Percentiles rank a stretch among this genome's conserved stretches.
phyloP scores from a whole-genome alignment of 2,329 filamentous ascomycete genomes.

The Endoconidiophora laricicola region DNA sequence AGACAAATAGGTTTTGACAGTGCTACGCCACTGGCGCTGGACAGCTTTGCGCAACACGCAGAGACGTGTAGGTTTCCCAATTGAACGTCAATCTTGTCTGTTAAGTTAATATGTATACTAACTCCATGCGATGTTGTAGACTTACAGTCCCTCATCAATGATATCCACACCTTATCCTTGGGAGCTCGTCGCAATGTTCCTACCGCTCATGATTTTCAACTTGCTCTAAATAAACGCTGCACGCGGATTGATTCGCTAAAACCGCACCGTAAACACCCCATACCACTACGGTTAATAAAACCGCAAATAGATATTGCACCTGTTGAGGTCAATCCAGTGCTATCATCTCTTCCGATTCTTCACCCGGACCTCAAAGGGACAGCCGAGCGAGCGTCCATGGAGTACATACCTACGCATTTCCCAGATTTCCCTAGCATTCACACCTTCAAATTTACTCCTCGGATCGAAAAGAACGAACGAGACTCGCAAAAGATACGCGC shows the following conservation, averaged over 20 bases:
- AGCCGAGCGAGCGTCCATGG: conserved; percentile 35
- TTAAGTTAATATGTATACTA: conserved; percentile 14
- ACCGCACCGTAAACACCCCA: conserved; percentile 38
- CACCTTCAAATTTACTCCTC: conserved; percentile 44
- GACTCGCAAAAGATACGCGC: conserved; percentile 43
- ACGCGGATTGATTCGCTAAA: conserved; percentile 34
- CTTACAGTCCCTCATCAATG: conserved; percentile 30
- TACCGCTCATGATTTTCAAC: conserved; percentile 40
- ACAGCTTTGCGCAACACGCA: conserved; percentile 37
- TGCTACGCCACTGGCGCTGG: conserved; percentile 38
- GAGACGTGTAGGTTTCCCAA: conserved; percentile 35
- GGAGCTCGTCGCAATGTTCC: conserved; percentile 35
- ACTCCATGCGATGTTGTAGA: conserved; percentile 23
- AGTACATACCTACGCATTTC: conserved; percentile 41
- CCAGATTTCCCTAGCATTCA: conserved; percentile 48
- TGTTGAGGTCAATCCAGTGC: conserved; percentile 16
- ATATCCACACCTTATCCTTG: conserved; percentile 30
- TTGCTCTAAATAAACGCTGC: conserved; percentile 34
- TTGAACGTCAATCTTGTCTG: not conserved
- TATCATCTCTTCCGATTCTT: conserved; percentile 28
- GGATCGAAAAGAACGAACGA: conserved; percentile 24
- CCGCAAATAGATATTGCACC: conserved; percentile 20
- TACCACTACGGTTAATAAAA: conserved; percentile 24
- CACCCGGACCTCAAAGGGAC: conserved; percentile 41
- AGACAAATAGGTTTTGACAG: conserved; percentile 41